These are phyloP conservation scores for Xylariaceae sp. DNA, from an alignment of 2,329 filamentous ascomycete species.

Conservation along the genomic window DNA sequence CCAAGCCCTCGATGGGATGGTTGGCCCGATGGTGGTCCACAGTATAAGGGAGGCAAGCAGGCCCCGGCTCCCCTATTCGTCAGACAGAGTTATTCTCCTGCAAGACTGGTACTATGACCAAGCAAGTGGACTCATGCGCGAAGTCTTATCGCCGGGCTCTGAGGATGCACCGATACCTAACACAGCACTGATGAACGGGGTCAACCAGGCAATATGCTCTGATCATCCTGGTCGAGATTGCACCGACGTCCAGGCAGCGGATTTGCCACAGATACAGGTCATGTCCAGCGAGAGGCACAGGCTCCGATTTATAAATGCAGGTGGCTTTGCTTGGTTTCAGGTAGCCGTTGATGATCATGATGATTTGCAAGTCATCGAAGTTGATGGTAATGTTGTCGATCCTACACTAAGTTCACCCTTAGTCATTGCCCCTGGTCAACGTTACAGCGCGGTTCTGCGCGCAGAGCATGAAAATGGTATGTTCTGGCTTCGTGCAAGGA, in stretches of 20 bases:
- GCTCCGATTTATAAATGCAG: slow-evolving; percentile 67
- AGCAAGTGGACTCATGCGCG: slow-evolving; percentile 37
- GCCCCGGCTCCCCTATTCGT: slow-evolving; percentile 50
- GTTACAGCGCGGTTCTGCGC: slow-evolving; percentile 65
- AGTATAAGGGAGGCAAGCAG: slow-evolving; percentile 52
- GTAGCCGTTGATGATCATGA: slow-evolving; percentile 67
- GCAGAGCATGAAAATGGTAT: slow-evolving; percentile 53
- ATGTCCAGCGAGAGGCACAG: slow-evolving; percentile 59
- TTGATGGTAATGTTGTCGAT: slow-evolving; percentile 66
- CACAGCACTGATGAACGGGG: slow-evolving; percentile 44
- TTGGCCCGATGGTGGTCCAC: slow-evolving; percentile 62
- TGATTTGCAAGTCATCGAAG: slow-evolving; percentile 56
- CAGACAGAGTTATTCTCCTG: slow-evolving; percentile 62
- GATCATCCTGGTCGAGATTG: slow-evolving; percentile 40
- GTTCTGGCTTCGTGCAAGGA: slow-evolving; percentile 65
- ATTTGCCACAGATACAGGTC: slow-evolving; percentile 43
- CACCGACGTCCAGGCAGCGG: slow-evolving; percentile 36
- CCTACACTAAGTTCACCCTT: slow-evolving; percentile 58
- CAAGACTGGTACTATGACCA: slow-evolving; percentile 68
- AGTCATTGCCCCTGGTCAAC: slow-evolving; percentile 67
- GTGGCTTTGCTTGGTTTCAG: slow-evolving; percentile 70
- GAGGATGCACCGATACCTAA: slow-evolving; percentile 45
- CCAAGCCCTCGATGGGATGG: slow-evolving; percentile 65
- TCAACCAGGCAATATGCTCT: slow-evolving; percentile 41
- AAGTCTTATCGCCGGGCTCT: slow-evolving; percentile 39